Conservation (phyloP, 2,329 filamentous ascomycete species). For the Leptoxyphium fumago region DNA sequence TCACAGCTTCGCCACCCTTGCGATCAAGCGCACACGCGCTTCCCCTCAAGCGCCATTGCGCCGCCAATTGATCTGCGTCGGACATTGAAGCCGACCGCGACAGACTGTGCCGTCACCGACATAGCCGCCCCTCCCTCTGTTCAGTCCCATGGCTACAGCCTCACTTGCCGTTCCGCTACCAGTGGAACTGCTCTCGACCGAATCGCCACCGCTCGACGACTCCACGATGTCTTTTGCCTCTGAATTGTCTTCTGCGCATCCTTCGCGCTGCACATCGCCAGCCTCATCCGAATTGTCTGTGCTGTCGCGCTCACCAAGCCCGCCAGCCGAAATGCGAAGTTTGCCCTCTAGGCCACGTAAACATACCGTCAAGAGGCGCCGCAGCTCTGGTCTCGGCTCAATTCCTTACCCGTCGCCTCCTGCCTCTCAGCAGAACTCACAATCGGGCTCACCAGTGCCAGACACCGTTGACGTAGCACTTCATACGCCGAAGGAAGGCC, state of each 20-base stretch:
- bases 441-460: constrained; percentile 30
- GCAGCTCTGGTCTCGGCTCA: neutral
- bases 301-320: constrained; percentile 22
- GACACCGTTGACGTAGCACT: constrained; percentile 11
- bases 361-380: neutral
- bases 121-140: neutral
- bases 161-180: too few species aligned
- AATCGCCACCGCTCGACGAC: neutral
- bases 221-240: neutral
- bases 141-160: too few species aligned
- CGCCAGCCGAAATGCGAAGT: constrained; percentile 14
- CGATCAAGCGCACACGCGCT: neutral
- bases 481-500: constrained; percentile 41
- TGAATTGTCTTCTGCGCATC: neutral
- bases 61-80: too few species aligned
- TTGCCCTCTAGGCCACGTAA: neutral
- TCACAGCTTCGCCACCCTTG: too few species aligned
- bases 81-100: too few species aligned
- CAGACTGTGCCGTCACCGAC: neutral
- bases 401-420: constrained; percentile 15
- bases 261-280: constrained; percentile 7
- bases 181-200: neutral
- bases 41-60: neutral
- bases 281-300: constrained; percentile 25
- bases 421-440: constrained; percentile 31